phyloP scores from a whole-genome alignment of 1,284 basidiomycete genomes.

The Phylloboletellus chloephorus region DNA sequence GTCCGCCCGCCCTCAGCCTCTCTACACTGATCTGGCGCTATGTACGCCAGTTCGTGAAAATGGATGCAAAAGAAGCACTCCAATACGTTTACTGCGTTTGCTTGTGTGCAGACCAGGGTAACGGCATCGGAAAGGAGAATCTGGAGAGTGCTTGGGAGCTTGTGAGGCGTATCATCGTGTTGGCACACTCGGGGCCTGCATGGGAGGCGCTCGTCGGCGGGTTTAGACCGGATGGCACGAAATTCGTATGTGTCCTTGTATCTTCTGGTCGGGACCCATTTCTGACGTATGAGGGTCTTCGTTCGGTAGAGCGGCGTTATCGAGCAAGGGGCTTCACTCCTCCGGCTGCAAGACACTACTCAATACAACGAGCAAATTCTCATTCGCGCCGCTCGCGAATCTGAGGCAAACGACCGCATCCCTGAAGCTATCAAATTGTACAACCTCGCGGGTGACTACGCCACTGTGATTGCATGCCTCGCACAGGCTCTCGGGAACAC shows the following conservation, averaged over 20 bases:
- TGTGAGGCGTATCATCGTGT: slow-evolving; percentile 82
- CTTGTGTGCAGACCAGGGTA: slow-evolving; percentile 72
- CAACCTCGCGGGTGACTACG: slow-evolving; percentile 90
- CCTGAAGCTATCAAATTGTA: slow-evolving; percentile 93
- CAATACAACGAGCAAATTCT: slow-evolving; percentile 85
- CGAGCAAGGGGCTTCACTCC: slow-evolving; percentile 75
- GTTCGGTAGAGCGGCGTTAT: slow-evolving; percentile 71
- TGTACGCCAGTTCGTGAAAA: slow-evolving; percentile 83
- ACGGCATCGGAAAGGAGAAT: slow-evolving; percentile 75
- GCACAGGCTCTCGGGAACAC: slow-evolving; percentile 88
- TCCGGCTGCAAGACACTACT: slow-evolving; percentile 66
- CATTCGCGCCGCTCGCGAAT: slow-evolving; percentile 72
- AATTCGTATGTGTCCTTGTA: slow-evolving; percentile 58
- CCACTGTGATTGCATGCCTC: slow-evolving; percentile 83
- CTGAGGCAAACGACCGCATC: slow-evolving; percentile 72
- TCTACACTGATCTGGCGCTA: slow-evolving; percentile 90
- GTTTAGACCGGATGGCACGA: slow-evolving; percentile 82
- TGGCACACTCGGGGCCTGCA: slow-evolving; percentile 78
- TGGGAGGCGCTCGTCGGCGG: slow-evolving; percentile 91
- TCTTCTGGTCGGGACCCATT: not conserved
- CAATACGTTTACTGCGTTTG: slow-evolving; percentile 94
- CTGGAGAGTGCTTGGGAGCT: slow-evolving; percentile 83
- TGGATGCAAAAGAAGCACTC: slow-evolving; percentile 89
- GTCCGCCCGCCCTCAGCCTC: slow-evolving; percentile 73
- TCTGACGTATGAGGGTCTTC: slow-evolving; percentile 6